phyloP scores from a whole-genome alignment of 805 yeast species.

The Cyberlindnera galapagoensis region DNA sequence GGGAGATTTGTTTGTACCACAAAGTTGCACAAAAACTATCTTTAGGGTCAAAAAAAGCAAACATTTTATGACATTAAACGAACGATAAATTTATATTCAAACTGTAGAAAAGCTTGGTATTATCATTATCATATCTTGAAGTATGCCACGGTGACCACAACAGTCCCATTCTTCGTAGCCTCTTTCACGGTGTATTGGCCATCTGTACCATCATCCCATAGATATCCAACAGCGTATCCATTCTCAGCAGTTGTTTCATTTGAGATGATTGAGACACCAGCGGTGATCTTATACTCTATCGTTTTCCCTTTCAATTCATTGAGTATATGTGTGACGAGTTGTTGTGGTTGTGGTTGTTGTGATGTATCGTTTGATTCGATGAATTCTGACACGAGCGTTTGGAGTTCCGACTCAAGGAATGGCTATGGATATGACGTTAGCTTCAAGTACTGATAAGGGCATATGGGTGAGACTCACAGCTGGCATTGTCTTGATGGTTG shows the following conservation, averaged over 20 bases:
- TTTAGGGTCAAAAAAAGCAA: constrained; percentile 2
- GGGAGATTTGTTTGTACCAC: constrained; percentile 10
- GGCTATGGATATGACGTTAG: too few relatives aligned
- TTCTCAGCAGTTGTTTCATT: neutral
- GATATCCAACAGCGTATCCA: constrained; percentile 6
- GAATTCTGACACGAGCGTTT: constrained; percentile 3
- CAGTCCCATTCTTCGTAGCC: constrained; percentile 1
- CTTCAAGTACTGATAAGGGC: too few relatives aligned
- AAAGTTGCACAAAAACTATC: constrained; percentile 12
- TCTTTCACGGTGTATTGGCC: constrained; percentile 8
- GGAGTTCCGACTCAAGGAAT: constrained; percentile 7
- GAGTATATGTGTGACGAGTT: constrained; percentile 4
- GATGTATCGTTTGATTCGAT: constrained; percentile 1
- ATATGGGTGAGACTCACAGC: too few relatives aligned
- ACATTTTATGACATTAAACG: neutral
- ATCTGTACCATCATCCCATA: constrained; percentile 11
- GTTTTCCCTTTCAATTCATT: constrained; percentile 3
- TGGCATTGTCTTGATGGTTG: too few relatives aligned
- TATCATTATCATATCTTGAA: constrained; percentile 4
- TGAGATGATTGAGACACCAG: constrained; percentile 2
- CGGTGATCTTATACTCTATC: constrained; percentile 7
- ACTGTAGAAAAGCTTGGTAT: neutral
- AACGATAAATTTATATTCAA: too few relatives aligned
- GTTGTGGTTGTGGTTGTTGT: constrained; percentile 3
- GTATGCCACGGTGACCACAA: constrained; percentile 7